Conservation (phyloP, 768 basidiomycete species). For the Floccularia luteovirens region DNA sequence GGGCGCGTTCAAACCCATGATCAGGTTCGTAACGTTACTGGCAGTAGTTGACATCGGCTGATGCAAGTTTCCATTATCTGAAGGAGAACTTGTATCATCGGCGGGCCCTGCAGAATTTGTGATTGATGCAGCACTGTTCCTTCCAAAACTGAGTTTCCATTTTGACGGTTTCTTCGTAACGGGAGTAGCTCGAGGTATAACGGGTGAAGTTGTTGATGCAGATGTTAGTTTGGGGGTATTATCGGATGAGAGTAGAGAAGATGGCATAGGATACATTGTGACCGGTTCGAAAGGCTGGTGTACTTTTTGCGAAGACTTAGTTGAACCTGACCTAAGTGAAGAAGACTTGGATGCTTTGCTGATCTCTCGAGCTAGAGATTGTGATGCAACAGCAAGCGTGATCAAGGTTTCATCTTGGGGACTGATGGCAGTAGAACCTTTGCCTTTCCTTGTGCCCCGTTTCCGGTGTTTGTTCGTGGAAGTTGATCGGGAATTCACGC, state of each 20-base stretch:
- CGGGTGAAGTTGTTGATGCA: no score
- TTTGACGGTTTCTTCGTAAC: slow-evolving; percentile 78
- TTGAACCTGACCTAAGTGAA: slow-evolving; percentile 21
- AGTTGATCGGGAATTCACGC: slow-evolving; percentile 50
- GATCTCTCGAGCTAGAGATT: slow-evolving; percentile 79
- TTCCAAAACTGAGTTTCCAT: slow-evolving; percentile 76
- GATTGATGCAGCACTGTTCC: slow-evolving; percentile 30
- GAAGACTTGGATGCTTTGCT: slow-evolving; percentile 54
- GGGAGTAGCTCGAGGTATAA: slow-evolving; percentile 22
- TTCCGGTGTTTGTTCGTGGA: slow-evolving; percentile 78
- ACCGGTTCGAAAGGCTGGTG: slow-evolving; percentile 32
- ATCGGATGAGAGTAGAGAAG: slow-evolving; percentile 19
- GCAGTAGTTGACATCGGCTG: slow-evolving; percentile 58
- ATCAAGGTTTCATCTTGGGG: slow-evolving; percentile 51
- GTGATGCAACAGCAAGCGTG: slow-evolving; percentile 73
- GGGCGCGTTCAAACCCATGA: slow-evolving; percentile 60
- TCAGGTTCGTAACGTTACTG: slow-evolving; percentile 67
- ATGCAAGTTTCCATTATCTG: slow-evolving; percentile 29
- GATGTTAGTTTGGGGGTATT: slow-evolving; percentile 14
- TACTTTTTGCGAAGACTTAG: slow-evolving; percentile 14
- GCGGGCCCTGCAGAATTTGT: slow-evolving; percentile 23
- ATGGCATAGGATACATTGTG: slow-evolving; percentile 35
- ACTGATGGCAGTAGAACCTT: slow-evolving; percentile 38
- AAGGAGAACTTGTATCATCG: slow-evolving; percentile 27
- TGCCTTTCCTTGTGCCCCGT: slow-evolving; percentile 80